Evolutionary conservation across 257 asterid genomes (phyloP).

Genomic region (Avicennia marina): DNA sequence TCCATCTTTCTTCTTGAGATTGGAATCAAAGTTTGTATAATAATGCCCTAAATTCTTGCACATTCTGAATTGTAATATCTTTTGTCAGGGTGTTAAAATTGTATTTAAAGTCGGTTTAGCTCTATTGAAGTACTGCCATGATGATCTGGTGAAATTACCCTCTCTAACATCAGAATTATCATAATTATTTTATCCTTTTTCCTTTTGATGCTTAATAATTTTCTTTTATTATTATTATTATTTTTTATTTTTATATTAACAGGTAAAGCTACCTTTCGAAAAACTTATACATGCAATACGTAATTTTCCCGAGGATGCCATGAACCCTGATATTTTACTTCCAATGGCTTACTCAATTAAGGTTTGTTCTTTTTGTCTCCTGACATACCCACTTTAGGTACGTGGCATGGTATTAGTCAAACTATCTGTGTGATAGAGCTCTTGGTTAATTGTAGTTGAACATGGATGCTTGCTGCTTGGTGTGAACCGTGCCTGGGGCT

Average conservation of each 20-base stretch:
- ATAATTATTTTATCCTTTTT: not conserved
- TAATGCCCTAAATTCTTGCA: conserved; percentile 15
- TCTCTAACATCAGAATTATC: conserved; percentile 10
- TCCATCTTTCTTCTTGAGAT: conserved; percentile 38
- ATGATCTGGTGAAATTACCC: conserved; percentile 62
- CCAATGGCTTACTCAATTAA: conserved; percentile 88
- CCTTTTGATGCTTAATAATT: not conserved
- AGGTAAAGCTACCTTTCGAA: conserved; percentile 93
- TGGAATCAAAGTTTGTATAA: conserved; percentile 11
- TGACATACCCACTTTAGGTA: not conserved
- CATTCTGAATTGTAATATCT: conserved; percentile 9
- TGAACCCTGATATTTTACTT: conserved; percentile 83
- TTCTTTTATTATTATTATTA: no score
- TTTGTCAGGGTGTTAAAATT: conserved; percentile 71
- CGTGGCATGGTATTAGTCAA: no score
- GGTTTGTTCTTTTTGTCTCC: conserved; percentile 33
- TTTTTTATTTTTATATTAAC: conserved; percentile 22
- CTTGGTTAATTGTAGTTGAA: no score
- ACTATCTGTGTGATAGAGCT: no score
- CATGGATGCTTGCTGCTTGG: not conserved
- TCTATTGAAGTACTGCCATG: conserved; percentile 85
- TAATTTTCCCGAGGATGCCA: conserved; percentile 91
- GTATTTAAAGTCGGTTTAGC: conserved; percentile 95
- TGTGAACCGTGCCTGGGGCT: no score
- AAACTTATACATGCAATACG: conserved; percentile 81